Base-by-base conservation (phyloP, 73 alveolate species). In the Uronychia setigera region DNA sequence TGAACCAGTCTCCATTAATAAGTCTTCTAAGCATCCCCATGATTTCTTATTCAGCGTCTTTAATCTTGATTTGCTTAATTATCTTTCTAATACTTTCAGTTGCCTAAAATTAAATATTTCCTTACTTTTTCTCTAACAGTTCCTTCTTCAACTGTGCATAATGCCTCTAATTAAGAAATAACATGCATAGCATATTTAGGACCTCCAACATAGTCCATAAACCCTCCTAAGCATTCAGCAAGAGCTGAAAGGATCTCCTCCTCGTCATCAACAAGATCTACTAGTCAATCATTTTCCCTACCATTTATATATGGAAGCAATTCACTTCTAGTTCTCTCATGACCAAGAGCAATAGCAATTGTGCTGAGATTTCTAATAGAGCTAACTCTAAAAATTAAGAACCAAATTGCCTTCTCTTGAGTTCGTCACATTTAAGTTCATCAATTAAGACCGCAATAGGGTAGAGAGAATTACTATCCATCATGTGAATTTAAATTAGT, bases 181-280 rank as follows among this genome's bases (percentile, higher is more conserved):
- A 96, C 32, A 80, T 92, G 90, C 31, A 82, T 75, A 31, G 91
- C 95, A 75, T 88, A 85, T 11, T 74, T 89, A 31, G 93, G 94
- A 58, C 99, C 99, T 33, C 99, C 99, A 67, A 98, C 94, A 77
- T 91, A 88, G 76, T 95, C 98, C 33, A 98, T 86, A 91, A 98
- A 96, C 30, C 87, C 81, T 28, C 98, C 92, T 33, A 97, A 92
- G 33, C 92, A 92, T 59, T 97, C 97, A 30, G 99, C 98, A 77
- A 97, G 86, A 35, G 93, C 98, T 1, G 95, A 84, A 33, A 98
- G 96, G 80, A 96, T 97, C 87, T 97, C 99, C 76, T 98, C 99
- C 78, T 98, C 99, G 88, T 98, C 99, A 86, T 98, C 99, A 87
- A 95, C 75, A 76, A 95, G 79, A 80, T 95, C 99, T 92, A 89